Evolutionary conservation across 768 basidiomycete genomes (phyloP).

Genomic region (Solioccasus polychromus): DNA sequence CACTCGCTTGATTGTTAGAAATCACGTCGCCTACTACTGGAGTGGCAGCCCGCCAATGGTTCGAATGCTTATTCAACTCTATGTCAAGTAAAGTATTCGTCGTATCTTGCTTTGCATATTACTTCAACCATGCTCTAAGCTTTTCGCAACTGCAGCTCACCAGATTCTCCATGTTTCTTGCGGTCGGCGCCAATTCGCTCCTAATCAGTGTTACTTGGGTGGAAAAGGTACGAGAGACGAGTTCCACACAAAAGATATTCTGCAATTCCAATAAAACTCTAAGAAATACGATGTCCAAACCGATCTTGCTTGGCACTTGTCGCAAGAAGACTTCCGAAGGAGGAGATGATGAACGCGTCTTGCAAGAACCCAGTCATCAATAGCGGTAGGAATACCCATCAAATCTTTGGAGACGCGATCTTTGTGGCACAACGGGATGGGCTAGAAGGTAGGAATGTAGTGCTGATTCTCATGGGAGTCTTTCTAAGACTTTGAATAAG

Average conservation of each 20-base stretch:
- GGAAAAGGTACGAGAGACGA: too few species aligned
- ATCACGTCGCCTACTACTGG: slow-evolving; percentile 51
- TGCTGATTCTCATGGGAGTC: too few species aligned
- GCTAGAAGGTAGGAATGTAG: slow-evolving; percentile 62
- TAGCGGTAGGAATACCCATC: slow-evolving; percentile 76
- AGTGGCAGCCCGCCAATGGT: slow-evolving; percentile 58
- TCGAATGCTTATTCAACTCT: slow-evolving; percentile 57
- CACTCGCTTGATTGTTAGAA: slow-evolving; percentile 54
- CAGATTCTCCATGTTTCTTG: slow-evolving; percentile 48
- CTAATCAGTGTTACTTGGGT: too few species aligned
- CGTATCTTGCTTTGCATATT: not conserved
- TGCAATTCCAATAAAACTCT: slow-evolving; percentile 46
- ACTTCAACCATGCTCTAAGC: slow-evolving; percentile 34
- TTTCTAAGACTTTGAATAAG: slow-evolving; percentile 56
- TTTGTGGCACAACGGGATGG: slow-evolving; percentile 84
- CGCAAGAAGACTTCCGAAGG: slow-evolving; percentile 46
- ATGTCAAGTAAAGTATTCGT: slow-evolving; percentile 44
- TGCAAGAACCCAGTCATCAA: slow-evolving; percentile 69
- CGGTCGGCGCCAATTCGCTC: too few species aligned
- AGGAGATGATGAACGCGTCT: slow-evolving; percentile 60
- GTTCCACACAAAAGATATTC: too few species aligned
- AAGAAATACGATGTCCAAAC: slow-evolving; percentile 58
- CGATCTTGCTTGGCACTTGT: slow-evolving; percentile 71
- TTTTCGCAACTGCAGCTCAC: slow-evolving; percentile 53
- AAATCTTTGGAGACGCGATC: slow-evolving; percentile 68